A percentile compares a stretch with the other conserved stretches of the same genome.
phyloP scores from a whole-genome alignment of 176 grass and related monocot species.

The Musa acuminata region DNA sequence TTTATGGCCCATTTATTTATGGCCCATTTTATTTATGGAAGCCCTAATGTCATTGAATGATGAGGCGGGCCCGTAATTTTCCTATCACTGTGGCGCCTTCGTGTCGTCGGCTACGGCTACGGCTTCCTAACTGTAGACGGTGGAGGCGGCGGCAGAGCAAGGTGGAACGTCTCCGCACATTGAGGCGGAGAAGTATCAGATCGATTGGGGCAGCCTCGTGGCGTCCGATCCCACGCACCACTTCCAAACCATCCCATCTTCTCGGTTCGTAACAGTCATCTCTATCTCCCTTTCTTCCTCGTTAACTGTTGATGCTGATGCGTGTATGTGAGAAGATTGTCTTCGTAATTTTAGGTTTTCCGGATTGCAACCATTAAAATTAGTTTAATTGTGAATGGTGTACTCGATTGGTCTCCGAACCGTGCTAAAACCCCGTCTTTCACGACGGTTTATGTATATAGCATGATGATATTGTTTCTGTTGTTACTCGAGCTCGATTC shows the following conservation, averaged over 20 bases:
- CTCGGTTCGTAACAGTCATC: constrained; percentile 25
- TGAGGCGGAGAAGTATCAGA: constrained; percentile 24
- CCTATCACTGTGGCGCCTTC: not conserved
- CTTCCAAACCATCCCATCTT: constrained; percentile 28
- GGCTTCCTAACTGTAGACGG: not conserved
- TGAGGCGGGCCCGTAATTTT: too few species aligned
- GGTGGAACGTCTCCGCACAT: not conserved
- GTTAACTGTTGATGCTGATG: too few species aligned
- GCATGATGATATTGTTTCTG: not conserved
- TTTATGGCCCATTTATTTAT: too few species aligned
- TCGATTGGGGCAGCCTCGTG: constrained; percentile 69
- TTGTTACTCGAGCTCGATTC: not conserved
- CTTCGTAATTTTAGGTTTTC: not conserved
- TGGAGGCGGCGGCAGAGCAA: not conserved
- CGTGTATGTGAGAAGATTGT: not conserved
- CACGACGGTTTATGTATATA: not conserved
- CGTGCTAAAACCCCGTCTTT: not conserved
- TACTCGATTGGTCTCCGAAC: not conserved
- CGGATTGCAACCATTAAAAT: too few species aligned
- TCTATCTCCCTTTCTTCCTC: not conserved
- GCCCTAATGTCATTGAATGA: too few species aligned
- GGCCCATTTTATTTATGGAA: too few species aligned
- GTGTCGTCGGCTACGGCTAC: not conserved
- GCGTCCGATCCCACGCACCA: constrained; percentile 64
- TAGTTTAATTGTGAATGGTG: not conserved